A percentile compares a stretch with the other conserved stretches of the same genome.
phyloP scores from a whole-genome alignment of 257 asterid genomes.

The Leptodermis oblonga region DNA sequence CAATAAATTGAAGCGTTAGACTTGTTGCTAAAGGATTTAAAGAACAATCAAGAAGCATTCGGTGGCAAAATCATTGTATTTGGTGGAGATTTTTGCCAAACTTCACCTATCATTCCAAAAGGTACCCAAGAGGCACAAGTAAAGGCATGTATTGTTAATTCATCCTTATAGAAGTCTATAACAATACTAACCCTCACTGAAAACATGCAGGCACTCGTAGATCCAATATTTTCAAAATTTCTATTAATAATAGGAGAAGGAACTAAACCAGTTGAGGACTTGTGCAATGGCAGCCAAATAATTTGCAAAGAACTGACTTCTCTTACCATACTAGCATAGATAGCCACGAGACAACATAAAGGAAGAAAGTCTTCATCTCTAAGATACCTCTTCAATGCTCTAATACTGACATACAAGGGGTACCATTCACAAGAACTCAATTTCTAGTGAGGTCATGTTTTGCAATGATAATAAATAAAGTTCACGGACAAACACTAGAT shows the following conservation, averaged over 20 bases:
- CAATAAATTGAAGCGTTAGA: neutral
- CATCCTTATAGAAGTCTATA: neutral
- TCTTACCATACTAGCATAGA: neutral
- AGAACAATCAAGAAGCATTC: neutral
- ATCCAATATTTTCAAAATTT: neutral
- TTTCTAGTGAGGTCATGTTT: neutral
- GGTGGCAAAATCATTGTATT: neutral
- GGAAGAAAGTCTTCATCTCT: neutral
- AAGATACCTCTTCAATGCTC: neutral
- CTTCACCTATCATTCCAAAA: neutral
- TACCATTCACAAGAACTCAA: neutral
- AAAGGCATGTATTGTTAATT: neutral
- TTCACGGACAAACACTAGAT: neutral
- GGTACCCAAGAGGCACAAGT: neutral
- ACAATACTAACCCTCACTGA: neutral
- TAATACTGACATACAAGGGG: neutral
- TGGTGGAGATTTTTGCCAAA: slow-evolving; percentile 2
- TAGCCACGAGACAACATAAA: neutral
- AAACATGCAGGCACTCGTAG: neutral
- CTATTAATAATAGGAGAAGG: neutral
- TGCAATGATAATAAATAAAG: neutral
- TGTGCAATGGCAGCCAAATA: neutral
- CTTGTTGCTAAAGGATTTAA: neutral
- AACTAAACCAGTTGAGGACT: neutral
- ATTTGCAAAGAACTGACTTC: neutral